These are phyloP conservation scores for Elsinoe batatas DNA, from an alignment of 2,329 filamentous ascomycete genomes.

Conservation along the genomic window DNA sequence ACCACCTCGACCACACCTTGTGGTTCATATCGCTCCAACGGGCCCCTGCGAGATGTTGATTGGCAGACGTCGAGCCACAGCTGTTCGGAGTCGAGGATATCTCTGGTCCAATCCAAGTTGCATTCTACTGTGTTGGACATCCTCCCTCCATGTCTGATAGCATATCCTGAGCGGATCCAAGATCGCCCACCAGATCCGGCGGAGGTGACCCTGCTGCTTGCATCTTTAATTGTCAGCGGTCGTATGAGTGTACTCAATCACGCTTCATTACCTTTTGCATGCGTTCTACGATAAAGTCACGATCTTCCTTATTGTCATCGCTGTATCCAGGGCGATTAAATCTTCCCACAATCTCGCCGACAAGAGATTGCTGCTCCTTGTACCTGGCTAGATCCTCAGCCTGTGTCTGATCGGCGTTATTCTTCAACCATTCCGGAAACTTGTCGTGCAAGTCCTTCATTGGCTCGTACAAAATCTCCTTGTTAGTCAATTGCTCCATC, in stretches of 20 bases:
- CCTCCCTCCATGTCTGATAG: constrained; percentile 47
- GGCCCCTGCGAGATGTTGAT: too few relatives aligned
- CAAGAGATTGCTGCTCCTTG: constrained; percentile 66
- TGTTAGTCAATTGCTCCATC: constrained; percentile 98
- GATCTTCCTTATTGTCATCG: constrained; percentile 69
- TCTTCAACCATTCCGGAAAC: constrained; percentile 79
- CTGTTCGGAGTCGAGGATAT: neutral
- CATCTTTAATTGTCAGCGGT: constrained; percentile 55
- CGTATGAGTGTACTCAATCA: neutral
- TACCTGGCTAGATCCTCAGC: constrained; percentile 69
- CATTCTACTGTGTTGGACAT: constrained; percentile 50
- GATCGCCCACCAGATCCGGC: constrained; percentile 80
- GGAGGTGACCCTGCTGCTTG: constrained; percentile 89
- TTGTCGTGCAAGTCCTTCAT: constrained; percentile 96
- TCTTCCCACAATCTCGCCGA: constrained; percentile 75
- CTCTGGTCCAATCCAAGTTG: neutral
- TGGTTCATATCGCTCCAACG: too few relatives aligned
- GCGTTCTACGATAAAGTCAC: constrained; percentile 88
- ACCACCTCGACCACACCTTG: too few relatives aligned
- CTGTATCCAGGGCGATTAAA: constrained; percentile 77
- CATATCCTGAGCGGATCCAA: constrained; percentile 69
- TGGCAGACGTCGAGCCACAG: too few relatives aligned
- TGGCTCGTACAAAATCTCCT: constrained; percentile 94
- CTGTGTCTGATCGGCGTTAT: constrained; percentile 57
- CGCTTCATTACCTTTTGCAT: constrained; percentile 77